These are phyloP conservation scores for Puccinia triticina DNA, from an alignment of 1,284 basidiomycete species.

Conservation along the genomic window DNA sequence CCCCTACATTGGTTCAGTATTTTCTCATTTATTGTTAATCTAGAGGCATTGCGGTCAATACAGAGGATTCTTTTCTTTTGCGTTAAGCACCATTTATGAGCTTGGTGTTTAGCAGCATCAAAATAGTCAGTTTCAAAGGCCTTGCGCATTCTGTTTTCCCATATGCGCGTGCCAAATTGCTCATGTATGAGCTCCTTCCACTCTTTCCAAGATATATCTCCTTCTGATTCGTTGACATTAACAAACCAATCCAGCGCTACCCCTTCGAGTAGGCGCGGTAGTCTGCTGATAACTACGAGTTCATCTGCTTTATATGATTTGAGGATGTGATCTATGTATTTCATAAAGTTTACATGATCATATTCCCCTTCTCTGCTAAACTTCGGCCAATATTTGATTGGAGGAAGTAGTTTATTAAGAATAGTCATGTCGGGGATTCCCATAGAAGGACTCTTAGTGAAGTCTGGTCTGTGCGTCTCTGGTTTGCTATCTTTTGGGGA, in stretches of 20 bases:
- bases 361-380: not conserved
- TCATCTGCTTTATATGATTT: not conserved
- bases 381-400: not conserved
- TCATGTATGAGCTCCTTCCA: not conserved
- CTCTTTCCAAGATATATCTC: not conserved
- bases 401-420: slow-evolving; percentile 15
- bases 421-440: not conserved
- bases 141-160: not conserved
- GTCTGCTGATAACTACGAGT: not conserved
- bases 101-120: not conserved
- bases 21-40: not conserved
- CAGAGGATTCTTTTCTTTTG: slow-evolving; percentile 7
- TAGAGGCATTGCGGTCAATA: not conserved
- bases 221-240: not conserved
- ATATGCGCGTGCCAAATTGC: slow-evolving; percentile 12
- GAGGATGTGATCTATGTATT: too few species aligned
- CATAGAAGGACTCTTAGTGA: not conserved
- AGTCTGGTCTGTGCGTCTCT: not conserved
- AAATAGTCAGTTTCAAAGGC: slow-evolving; percentile 12
- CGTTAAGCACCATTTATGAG: slow-evolving; percentile 1
- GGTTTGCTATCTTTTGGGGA: too few species aligned
- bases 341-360: too few species aligned
- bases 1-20: not conserved
- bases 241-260: slow-evolving; percentile 22
- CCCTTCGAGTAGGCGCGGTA: not conserved